Base-by-base conservation (phyloP, 1,284 basidiomycete genomes). In the Exobasidium cylindrosporum region DNA sequence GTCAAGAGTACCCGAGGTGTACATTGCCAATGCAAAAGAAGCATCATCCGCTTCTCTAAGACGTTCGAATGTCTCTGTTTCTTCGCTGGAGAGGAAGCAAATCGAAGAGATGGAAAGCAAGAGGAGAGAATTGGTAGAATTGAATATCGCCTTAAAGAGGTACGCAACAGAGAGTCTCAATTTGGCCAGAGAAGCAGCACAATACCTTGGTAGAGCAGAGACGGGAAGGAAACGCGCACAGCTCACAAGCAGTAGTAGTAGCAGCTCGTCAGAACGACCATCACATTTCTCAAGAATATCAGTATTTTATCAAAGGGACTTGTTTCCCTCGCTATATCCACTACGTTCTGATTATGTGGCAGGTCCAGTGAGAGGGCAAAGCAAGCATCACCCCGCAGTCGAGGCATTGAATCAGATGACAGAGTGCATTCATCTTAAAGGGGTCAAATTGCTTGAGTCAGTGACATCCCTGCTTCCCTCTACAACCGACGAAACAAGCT, bases 111-210 rank as follows among this genome's bases (percentile, higher is more conserved):
- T 72, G 23, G 70, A 72, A 28, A 62, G 60, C 52, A 68, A 66
- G 50, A 60, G 69, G 1, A 45, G 61, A 0, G 63, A 68, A 11
- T 54, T 72, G 14, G 58, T 72, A 3, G 66, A 70, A n/a, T 64
- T 63, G 57, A 71, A 73, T 31, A 60, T 61, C 54, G 69, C 64
- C 11, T 62, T 73, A 5, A 72, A 72, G 31, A 61, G 70, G 0
- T 54, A 65, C 11, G 68, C 67, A 3, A 72, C 67, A 11, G 70
- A 72, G 14, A 63, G 67, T 21, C 65, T 73, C 53, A 72, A 73
- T 50, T 62, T 64, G 21, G 63, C 60, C 13, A 60, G 53, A 28
- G 30, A 31, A 23, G 53, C 53, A n/a, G 53, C 21, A 24, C 26
- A 21, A 24, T 28, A 50, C 26, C n/a, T 50, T 14, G 47, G 26